Evolutionary conservation across 352 stramenopile species (phyloP), one percentile per base, ranked within the genome.

Genomic region (Phytophthora multivora): DNA sequence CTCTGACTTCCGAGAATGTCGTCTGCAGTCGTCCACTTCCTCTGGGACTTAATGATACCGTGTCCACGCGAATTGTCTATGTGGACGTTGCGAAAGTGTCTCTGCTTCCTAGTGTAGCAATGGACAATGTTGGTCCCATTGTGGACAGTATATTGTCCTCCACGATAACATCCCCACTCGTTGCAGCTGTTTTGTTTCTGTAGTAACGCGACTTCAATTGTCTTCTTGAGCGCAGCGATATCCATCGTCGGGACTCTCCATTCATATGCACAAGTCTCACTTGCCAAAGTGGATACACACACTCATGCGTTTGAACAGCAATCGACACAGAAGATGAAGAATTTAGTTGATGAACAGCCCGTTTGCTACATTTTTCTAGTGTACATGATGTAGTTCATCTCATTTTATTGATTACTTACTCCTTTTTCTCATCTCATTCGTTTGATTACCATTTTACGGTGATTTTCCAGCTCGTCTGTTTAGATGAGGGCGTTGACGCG

Each of bases 111-210:
- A 66, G 16, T 6, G 36, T n/a, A 30, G 62, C 49, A 21, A 71
- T 56, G 13, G 49, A 45, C 56, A 66, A 21, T 16, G 19, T 47
- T 13, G 48, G 35, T 10, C 55, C 55, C 42, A 47, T 62, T 23
- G 41, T 58, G 9, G 38, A 28, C 36, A 71, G 12, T 21, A 71
- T 25, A 33, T 71, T 41, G 49, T 66, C 43, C 36, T 51, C 47
- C 18, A 66, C 31, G 9, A 56, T 23, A 26, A 71, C 25, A 10
- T 56, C 21, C 0, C 62, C 23, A 71, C 19, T 9, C 56, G 62
- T 10, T 66, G 62, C 28, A 71, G 23, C 57, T 52, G 36, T 23
- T 61, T 39, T n/a, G n/a, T 25, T 66, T 56, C 42, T 58, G 62
- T 6, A 50, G 13, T 30, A 71, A 19, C 35, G 66, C 56, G 13